Evolutionary conservation across 495 filamentous ascomycete genomes (phyloP), one percentile per base, ranked within the genome.

Genomic region (Lophiotrema nucula): DNA sequence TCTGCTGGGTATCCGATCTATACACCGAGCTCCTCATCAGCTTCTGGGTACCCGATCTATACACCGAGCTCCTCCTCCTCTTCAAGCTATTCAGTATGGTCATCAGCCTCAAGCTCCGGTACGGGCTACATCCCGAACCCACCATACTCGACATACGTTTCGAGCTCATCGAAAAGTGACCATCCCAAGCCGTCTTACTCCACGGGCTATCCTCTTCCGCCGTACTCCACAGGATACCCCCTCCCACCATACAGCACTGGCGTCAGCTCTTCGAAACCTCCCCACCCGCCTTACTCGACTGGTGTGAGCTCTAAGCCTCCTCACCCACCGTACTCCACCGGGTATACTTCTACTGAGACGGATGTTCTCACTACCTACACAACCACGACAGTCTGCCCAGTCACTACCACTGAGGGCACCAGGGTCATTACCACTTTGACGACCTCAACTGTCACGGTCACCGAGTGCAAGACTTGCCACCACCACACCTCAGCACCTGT

Each of bases 351-450:
- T 2, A 59, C 42, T 24, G 46, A 50, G 39, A 67, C 60, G 18
- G 56, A 60, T 27, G 58, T 50, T 13, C 37, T 68, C 27, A 70
- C 65, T 3, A 68, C 67, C 21, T 70, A 70, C 53, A 68, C 66
- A 4, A 68, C 66, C 16, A 48, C 47, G 35, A 68, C 67, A 3
- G 50, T 59, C 10, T 69, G 65, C 51, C 67, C 67, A 25, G 50
- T 69, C 21, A 69, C 67, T 0, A 24, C 39, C 24, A 67, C 65
- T 6, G 53, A 53, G n/a, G 60, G 53, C 1, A 62, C 55, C n/a
- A 28, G 60, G 33, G 47, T 60, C 11, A 42, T 54, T 24, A 66
- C 61, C 8, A 66, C 52, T 11, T 28, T 62, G 18, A 68, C 66
- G 0, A 68, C 67, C 10, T 48, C 33, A 10, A 67, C 60, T 1